phyloP scores from a whole-genome alignment of 345 rosid genomes.

The Citrus glauca region DNA sequence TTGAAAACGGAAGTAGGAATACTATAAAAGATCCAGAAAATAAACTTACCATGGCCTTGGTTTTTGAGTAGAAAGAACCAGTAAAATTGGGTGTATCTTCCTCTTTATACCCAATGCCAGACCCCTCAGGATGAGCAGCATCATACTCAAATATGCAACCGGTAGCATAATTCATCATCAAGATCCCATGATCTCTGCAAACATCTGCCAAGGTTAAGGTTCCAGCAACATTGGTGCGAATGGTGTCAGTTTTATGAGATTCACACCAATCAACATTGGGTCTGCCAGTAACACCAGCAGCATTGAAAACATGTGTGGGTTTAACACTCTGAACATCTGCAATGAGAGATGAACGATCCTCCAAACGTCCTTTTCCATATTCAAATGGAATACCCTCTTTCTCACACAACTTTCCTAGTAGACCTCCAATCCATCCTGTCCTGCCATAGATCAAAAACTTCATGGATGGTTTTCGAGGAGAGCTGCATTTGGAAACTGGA shows the following conservation, averaged over 20 bases:
- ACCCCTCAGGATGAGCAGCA: constrained; percentile 71
- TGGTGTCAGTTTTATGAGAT: constrained; percentile 82
- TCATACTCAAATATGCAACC: constrained; percentile 93
- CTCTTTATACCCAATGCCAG: constrained; percentile 80
- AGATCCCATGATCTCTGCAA: constrained; percentile 67
- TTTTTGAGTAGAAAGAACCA: constrained; percentile 88
- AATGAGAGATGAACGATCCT: constrained; percentile 63
- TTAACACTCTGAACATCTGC: constrained; percentile 62
- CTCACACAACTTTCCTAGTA: constrained; percentile 75
- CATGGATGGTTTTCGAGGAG: constrained; percentile 42
- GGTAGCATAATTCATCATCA: constrained; percentile 84
- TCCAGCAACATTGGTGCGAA: constrained; percentile 84
- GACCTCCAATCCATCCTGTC: constrained; percentile 95
- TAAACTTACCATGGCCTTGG: constrained; percentile 71
- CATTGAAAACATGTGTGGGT: constrained; percentile 88
- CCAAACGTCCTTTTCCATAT: constrained; percentile 82
- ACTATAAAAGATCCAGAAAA: not conserved
- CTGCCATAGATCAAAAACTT: constrained; percentile 85
- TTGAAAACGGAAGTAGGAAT: not conserved
- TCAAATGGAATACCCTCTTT: constrained; percentile 69
- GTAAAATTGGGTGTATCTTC: constrained; percentile 72
- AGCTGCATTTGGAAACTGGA: constrained; percentile 46
- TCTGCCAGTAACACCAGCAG: constrained; percentile 92
- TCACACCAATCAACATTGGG: constrained; percentile 99
- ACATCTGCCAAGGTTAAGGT: constrained; percentile 81